A percentile compares a stretch with the other conserved stretches of the same genome.
Conservation (phyloP, 106 monocot species). For the Dendrobium huoshanense region DNA sequence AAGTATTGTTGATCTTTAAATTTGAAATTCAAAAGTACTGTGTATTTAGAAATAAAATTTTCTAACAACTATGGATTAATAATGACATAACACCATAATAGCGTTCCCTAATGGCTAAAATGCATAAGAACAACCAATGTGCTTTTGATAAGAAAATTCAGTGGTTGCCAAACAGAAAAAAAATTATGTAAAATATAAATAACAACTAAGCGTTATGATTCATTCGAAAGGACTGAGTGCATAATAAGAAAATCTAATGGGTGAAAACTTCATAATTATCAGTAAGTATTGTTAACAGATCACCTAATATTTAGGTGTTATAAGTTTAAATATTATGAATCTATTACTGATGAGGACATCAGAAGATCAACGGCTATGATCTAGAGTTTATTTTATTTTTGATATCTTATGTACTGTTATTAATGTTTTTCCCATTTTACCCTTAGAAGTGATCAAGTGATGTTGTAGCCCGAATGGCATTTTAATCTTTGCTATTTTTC, state of each 20-base stretch:
- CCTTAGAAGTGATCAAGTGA: no score
- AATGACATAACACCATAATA: background rate
- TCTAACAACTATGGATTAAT: background rate
- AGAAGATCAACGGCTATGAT: no score
- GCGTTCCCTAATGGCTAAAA: background rate
- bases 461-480: no score
- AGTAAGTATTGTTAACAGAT: background rate
- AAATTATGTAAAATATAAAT: background rate
- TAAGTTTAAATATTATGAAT: background rate
- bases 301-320: background rate
- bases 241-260: background rate
- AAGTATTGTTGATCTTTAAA: slow-evolving; percentile 1
- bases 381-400: no score
- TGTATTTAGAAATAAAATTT: background rate
- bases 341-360: background rate
- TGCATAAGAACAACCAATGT: background rate
- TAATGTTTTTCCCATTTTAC: no score
- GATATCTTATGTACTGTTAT: no score
- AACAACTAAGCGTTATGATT: background rate
- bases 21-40: background rate
- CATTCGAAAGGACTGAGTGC: background rate
- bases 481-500: no score
- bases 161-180: background rate
- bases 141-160: background rate
- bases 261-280: background rate